Conservation (phyloP, 805 yeast genomes). For the Lipomyces sp. region DNA sequence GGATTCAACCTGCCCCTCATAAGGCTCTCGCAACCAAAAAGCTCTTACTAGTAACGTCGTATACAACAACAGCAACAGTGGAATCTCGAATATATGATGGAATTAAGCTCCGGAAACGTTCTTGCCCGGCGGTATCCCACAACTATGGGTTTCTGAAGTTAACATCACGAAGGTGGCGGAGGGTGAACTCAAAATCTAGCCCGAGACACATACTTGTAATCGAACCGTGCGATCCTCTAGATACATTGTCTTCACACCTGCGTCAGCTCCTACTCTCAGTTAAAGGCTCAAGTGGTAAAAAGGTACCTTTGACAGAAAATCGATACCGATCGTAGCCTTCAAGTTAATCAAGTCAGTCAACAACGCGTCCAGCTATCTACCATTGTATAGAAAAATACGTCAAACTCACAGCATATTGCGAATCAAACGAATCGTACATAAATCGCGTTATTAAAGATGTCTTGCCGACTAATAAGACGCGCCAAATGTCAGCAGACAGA, state of each 20-base stretch:
- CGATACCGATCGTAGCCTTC: constrained; percentile 93
- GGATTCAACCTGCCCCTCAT: too few relatives aligned
- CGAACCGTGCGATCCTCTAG: constrained; percentile 93
- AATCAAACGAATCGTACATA: constrained; percentile 97
- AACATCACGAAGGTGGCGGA: too few relatives aligned
- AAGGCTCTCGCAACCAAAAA: too few relatives aligned
- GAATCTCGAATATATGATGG: constrained; percentile 95
- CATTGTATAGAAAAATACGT: background rate
- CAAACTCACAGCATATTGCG: constrained; percentile 63
- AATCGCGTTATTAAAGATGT: constrained; percentile 94
- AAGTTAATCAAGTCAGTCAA: too few relatives aligned
- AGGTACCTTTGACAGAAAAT: constrained; percentile 70
- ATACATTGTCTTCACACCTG: constrained; percentile 67
- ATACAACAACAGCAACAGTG: constrained; percentile 94
- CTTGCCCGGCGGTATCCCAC: constrained; percentile 93
- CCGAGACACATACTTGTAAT: constrained; percentile 50
- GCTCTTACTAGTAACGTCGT: constrained; percentile 79
- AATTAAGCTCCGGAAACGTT: constrained; percentile 87
- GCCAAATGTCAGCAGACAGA: too few relatives aligned
- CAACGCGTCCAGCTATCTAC: background rate
- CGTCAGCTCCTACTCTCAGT: too few relatives aligned
- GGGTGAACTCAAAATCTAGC: background rate
- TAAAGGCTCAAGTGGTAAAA: too few relatives aligned
- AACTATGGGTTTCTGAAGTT: too few relatives aligned
- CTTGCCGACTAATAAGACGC: constrained; percentile 94